Percentiles rank a stretch among this genome's conserved stretches.
Evolutionary conservation across 1,284 basidiomycete genomes (phyloP).

Genomic region (Leccinum fallax): DNA sequence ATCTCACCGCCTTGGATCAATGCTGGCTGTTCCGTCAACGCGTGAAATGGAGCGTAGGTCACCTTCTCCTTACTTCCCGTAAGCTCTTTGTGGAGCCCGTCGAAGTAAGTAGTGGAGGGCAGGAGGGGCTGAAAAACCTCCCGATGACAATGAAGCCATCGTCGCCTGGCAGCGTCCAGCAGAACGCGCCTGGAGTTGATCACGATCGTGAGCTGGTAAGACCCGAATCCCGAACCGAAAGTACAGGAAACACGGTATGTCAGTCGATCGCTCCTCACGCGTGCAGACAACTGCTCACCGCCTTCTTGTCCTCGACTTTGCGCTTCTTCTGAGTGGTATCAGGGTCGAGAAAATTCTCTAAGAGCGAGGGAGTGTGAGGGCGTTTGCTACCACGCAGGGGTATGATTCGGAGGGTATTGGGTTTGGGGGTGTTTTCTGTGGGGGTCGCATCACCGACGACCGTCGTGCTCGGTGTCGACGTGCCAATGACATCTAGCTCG

Average conservation of each 20-base stretch:
- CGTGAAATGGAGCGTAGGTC: constrained; percentile 40
- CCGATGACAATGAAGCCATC: constrained; percentile 44
- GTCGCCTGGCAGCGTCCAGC: constrained; percentile 41
- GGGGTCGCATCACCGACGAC: constrained; percentile 35
- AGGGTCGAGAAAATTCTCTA: not conserved
- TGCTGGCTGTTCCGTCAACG: constrained; percentile 47
- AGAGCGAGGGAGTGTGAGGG: constrained; percentile 12
- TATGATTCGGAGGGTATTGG: constrained; percentile 9
- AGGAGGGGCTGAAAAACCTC: constrained; percentile 46
- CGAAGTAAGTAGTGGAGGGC: constrained; percentile 39
- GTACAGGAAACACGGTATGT: not conserved
- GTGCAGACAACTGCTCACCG: constrained; percentile 31
- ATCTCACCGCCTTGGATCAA: constrained; percentile 49
- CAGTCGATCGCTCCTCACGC: not conserved
- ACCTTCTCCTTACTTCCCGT: constrained; percentile 21
- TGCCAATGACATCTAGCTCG: constrained; percentile 33
- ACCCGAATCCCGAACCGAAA: not conserved
- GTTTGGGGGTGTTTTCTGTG: constrained; percentile 6
- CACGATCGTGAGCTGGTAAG: constrained; percentile 40
- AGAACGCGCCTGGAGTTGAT: constrained; percentile 37
- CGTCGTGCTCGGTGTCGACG: constrained; percentile 33
- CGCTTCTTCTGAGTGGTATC: constrained; percentile 33
- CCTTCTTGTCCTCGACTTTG: constrained; percentile 41
- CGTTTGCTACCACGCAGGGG: constrained; percentile 24
- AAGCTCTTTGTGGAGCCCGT: constrained; percentile 29